phyloP scores from a whole-genome alignment of 2,329 filamentous ascomycete species.

The Rosellinia necatrix region DNA sequence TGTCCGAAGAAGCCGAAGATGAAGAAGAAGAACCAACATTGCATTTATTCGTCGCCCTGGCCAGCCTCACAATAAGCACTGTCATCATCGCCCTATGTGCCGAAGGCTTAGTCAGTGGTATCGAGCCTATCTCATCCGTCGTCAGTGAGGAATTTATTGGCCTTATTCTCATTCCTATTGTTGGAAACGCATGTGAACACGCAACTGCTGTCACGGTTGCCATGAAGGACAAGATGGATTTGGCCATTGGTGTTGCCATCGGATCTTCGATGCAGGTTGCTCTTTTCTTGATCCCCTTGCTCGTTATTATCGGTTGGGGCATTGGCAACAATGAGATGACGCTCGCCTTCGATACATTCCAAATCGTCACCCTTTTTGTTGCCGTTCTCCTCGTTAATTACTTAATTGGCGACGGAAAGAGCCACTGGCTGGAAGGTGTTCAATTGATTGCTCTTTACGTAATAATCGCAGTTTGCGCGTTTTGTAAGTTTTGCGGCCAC shows the following conservation, averaged over 20 bases:
- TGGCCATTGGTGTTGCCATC: slow-evolving; percentile 79
- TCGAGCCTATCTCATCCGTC: slow-evolving; percentile 68
- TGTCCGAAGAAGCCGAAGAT: slow-evolving; percentile 63
- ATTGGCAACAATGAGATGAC: slow-evolving; percentile 75
- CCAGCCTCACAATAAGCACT: slow-evolving; percentile 73
- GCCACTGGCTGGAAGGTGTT: slow-evolving; percentile 80
- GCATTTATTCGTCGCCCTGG: slow-evolving; percentile 71
- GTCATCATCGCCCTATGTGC: slow-evolving; percentile 81
- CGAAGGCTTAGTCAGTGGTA: slow-evolving; percentile 77
- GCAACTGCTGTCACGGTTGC: slow-evolving; percentile 80
- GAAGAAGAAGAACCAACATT: slow-evolving; percentile 77
- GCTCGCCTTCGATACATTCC: slow-evolving; percentile 85
- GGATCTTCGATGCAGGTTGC: slow-evolving; percentile 82
- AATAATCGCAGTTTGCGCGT: slow-evolving; percentile 74
- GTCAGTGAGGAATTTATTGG: slow-evolving; percentile 78
- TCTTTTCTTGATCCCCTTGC: slow-evolving; percentile 75
- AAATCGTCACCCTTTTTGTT: slow-evolving; percentile 84
- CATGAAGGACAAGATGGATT: slow-evolving; percentile 83
- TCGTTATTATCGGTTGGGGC: slow-evolving; percentile 79
- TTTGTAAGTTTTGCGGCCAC: slow-evolving; percentile 53
- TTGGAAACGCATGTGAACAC: slow-evolving; percentile 84
- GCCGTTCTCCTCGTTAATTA: slow-evolving; percentile 86
- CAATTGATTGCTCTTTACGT: slow-evolving; percentile 77
- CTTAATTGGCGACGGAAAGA: slow-evolving; percentile 80
- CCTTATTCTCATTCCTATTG: slow-evolving; percentile 78